These are phyloP conservation scores for Xanthoparmelia taractica DNA, from an alignment of 495 filamentous ascomycete genomes.

Conservation along the genomic window DNA sequence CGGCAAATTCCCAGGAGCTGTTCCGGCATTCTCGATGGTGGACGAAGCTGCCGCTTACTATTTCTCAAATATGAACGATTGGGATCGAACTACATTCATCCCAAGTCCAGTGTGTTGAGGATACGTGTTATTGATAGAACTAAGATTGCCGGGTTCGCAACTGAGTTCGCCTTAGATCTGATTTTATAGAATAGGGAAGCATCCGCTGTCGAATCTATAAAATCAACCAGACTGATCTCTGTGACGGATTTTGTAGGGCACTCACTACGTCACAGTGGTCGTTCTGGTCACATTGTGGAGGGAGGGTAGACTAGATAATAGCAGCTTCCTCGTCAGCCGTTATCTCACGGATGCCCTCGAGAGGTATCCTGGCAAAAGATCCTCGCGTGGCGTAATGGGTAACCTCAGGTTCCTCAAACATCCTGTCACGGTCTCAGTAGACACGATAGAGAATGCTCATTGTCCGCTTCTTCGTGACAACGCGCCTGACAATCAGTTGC, in stretches of 20 bases:
- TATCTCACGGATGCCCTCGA: not conserved
- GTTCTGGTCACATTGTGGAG: not conserved
- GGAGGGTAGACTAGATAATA: not conserved
- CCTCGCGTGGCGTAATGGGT: too few species aligned
- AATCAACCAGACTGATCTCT: too few species aligned
- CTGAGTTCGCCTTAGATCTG: too few species aligned
- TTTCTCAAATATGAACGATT: slow-evolving; percentile 30
- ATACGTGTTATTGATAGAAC: not conserved
- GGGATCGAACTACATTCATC: slow-evolving; percentile 23
- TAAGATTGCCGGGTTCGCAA: not conserved
- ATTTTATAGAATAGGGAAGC: not conserved
- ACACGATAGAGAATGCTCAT: too few species aligned
- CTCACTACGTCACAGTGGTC: not conserved
- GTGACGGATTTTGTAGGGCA: too few species aligned
- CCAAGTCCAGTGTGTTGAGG: not conserved
- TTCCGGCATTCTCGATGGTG: slow-evolving; percentile 11
- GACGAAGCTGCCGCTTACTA: slow-evolving; percentile 24
- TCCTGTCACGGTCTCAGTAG: too few species aligned
- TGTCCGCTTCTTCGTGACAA: too few species aligned
- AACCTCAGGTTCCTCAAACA: too few species aligned
- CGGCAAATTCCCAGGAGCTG: slow-evolving; percentile 19
- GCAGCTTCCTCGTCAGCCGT: not conserved
- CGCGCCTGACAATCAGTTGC: too few species aligned
- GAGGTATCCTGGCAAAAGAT: not conserved
- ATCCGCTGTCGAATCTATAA: too few species aligned